Evolutionary conservation across 1,284 basidiomycete species (phyloP).

Genomic region (Puccinia horiana): DNA sequence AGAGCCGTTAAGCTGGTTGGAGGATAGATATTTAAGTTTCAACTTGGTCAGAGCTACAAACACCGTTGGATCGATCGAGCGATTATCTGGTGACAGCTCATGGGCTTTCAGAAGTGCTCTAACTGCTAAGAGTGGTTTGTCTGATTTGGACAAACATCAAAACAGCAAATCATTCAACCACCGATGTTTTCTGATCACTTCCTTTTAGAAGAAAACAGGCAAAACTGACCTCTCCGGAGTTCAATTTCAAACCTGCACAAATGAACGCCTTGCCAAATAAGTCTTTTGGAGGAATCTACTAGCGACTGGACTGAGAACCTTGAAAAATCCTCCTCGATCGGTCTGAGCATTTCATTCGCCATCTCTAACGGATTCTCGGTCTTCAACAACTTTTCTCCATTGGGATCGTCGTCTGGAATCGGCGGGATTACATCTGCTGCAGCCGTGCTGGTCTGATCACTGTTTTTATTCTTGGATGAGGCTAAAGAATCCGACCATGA

Average conservation of each 20-base stretch:
- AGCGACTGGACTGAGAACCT: background rate
- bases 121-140: conserved; percentile 37
- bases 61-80: conserved; percentile 16
- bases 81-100: background rate
- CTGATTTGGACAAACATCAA: background rate
- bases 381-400: conserved; percentile 71
- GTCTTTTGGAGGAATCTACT: conserved; percentile 1
- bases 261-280: conserved; percentile 20
- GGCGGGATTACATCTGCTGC: conserved; percentile 35
- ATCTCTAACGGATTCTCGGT: conserved; percentile 72
- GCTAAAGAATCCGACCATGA: conserved; percentile 1
- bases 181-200: background rate
- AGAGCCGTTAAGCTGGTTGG: background rate
- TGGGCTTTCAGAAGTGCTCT: conserved; percentile 40
- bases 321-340: conserved; percentile 62
- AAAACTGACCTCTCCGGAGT: conserved; percentile 33
- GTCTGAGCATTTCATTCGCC: conserved; percentile 73
- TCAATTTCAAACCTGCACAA: conserved; percentile 45
- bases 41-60: conserved; percentile 25
- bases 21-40: conserved; percentile 26
- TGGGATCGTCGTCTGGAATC: conserved; percentile 73
- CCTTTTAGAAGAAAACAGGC: background rate
- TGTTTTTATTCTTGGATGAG: conserved; percentile 30
- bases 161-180: background rate
- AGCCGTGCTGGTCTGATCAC: conserved; percentile 5